Evolutionary conservation across 1,284 basidiomycete species (phyloP), one percentile per base, ranked within the genome.

Genomic region (Microbotryum saponariae): DNA sequence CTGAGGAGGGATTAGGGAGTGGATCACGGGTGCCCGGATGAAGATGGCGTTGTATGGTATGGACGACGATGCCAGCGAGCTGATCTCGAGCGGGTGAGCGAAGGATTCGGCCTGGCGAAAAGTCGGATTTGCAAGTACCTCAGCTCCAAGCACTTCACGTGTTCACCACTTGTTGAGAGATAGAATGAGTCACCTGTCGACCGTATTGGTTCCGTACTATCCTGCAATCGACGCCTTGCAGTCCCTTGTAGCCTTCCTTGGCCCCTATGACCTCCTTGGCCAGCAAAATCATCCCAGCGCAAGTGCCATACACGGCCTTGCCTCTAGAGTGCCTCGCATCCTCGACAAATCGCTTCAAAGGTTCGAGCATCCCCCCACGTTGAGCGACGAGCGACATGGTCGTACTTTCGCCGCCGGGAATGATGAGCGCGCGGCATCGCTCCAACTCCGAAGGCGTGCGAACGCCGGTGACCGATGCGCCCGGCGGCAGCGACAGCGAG

Each of bases 281-380:
- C 50, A 97, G 82, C 54, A 97, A 79, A 67, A 98, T 97, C 68
- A 94, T 93, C 21, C 94, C 94, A 0, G 94, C 94, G 75, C 94
- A 98, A 0, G 93, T 97, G 3, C 94, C 94, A 90, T 91, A 98
- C 1, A 93, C 84, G 0, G 90, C 85, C 70, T 86, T 89, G 0
- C 74, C 51, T 1, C 75, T 73, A 77, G 79, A 58, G 79, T 78
- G 3, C 54, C 63, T 65, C 6, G 68, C 65, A 6, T 33, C 31
- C 16, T 27, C 14, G 12, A 76, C 76, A 86, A 80, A 97, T 49
- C 82, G 80, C 48, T 83, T 81, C 6, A 98, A 80, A 1, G 89
- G 90, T 29, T 88, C 85, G 14, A 91, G 76, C 50, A 98, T 80
- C 0, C 88, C 88, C 1, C 86, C 83, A 1, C 89, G 81, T 49